Evolutionary conservation across 2,329 filamentous ascomycete species (phyloP), one percentile per base, ranked within the genome.

Genomic region (Epichloe coenophiala): DNA sequence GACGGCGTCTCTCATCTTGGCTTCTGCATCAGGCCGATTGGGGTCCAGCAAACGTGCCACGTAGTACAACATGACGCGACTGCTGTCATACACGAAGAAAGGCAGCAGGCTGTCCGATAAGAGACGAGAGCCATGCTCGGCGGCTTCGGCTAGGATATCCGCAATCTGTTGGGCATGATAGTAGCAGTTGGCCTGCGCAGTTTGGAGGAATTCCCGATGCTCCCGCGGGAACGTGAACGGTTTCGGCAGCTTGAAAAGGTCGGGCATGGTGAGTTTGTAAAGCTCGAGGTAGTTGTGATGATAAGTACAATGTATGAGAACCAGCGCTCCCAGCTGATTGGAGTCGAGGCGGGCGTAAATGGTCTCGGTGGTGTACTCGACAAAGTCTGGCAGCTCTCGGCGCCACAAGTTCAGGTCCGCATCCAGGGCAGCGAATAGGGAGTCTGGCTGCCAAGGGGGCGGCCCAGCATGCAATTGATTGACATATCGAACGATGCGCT

Each of bases 71-170:
- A 74, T 72, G 38, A 72, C 67, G 4, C 71, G 64, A 46, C 68
- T 72, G 54, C 70, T 72, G 49, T 73, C 71, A 55, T 72, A 73
- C 2, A 69, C 65, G 52, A 73, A 73, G 15, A 69, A 71, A 1
- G 71, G 71, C 33, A 72, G 61, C 57, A 72, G 59, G 43, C 68
- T 70, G 44, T 74, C 71, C 0, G 70, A 69, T 23, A 74, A 54
- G 37, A 69, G 65, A 4, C 65, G 58, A 5, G 63, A 57, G 13
- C 70, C 71, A 53, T 72, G 68, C 38, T 66, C 64, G 2, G 65
- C 65, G 7, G 68, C 66, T 48, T 70, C 66, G 6, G 65, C 63
- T 17, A 70, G 52, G 17, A 71, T 68, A 7, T 58, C 58, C 3
- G 68, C 62, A 37, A 70, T 69, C 50, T 66, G 61, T 17, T 62